Evolutionary conservation across 2,329 filamentous ascomycete genomes (phyloP), one percentile per base, ranked within the genome.

Genomic region (Drechslera avenae): DNA sequence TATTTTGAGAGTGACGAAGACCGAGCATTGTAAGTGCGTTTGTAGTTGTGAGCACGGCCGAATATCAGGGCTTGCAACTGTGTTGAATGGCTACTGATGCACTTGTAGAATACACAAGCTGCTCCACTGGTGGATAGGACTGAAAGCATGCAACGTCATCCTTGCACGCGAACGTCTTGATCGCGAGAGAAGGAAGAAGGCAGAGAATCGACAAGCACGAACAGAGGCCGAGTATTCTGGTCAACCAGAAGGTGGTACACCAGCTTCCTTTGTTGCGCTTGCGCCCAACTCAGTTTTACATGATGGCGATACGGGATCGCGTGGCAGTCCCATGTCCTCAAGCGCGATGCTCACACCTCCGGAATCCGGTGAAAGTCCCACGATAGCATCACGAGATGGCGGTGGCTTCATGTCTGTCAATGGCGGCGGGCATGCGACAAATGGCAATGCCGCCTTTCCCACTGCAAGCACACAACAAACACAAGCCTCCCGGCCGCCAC

Each of bases 71-170:
- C 32, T 44, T 16, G 37, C 16, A 17, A 41, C 26, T 23, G 12
- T 4, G 8, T 30, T 34, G 30, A n/a, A 41, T 44, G n/a, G n/a
- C 14, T 39, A 34, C 57, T 65, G 40, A 66, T 41, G 10, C 9
- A 26, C 12, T 18, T 26, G 1, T 39, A 72, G 69, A n/a, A 69
- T 72, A 32, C 66, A 66, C 39, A 66, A 64, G 39, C 52, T 72
- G 8, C 56, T 72, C 23, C 69, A 72, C 52, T 72, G 69, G 69
- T 72, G 69, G 69, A 66, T 71, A 28, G 69, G 69, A 3, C 62
- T 71, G 32, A 72, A 72, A 52, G 69, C 67, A 18, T 71, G 67
- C 53, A 72, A 72, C 46, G 68, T 71, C 23, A 71, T 72, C 17
- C 52, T 71, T 35, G 69, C 69, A 16, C 68, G 69, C 28, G 68